Base-by-base conservation (phyloP, 1,284 basidiomycete genomes). In the Sanghuangporus sanghuang region DNA sequence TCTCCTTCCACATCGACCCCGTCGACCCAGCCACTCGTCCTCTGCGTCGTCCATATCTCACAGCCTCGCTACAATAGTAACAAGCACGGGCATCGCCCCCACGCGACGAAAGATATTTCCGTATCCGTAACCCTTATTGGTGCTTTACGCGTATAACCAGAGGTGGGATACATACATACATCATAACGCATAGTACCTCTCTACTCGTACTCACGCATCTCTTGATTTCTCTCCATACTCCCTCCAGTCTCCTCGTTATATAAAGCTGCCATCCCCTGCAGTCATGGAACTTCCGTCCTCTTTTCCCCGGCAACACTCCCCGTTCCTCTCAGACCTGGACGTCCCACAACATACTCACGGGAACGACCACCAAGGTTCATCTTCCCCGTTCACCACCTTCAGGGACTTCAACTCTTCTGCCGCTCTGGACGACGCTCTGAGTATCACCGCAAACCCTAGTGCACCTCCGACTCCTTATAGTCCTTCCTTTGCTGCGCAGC, bases 341-440 rank as follows among this genome's bases (percentile, higher is more conserved):
- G 27, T 49, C 27, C 14, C n/a, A 36, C 23, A 39, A 32, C n/a
- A 46, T 42, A 39, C 35, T 46, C 36, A 11, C 52, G 21, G 35
- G 7, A 58, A 64, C 36, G 42, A 44, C 44, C 57, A 11, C 23
- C 44, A 46, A 46, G 57, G 35, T 38, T 57, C 58, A 23, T 62
- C 64, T 6, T 58, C 60, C 16, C 64, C 64, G 14, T 65, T 59
- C 64, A 52, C 60, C 23, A 50, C 64, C 23, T 65, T 58, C 61
- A 18, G 54, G 7, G 64, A 65, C 50, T 65, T 65, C 56, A 65
- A 65, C 46, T 53, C 61, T 35, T 61, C 64, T 39, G 46, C 64
- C 8, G 49, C 48, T 6, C 57, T 44, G 18, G 62, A 57, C 44
- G 46, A 54, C 32, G 32, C 57, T 14, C 42, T 50, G 53, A 38